Base-by-base conservation (phyloP, 1,139 yeast genomes). In the Saccharomyces pastorianus region DNA sequence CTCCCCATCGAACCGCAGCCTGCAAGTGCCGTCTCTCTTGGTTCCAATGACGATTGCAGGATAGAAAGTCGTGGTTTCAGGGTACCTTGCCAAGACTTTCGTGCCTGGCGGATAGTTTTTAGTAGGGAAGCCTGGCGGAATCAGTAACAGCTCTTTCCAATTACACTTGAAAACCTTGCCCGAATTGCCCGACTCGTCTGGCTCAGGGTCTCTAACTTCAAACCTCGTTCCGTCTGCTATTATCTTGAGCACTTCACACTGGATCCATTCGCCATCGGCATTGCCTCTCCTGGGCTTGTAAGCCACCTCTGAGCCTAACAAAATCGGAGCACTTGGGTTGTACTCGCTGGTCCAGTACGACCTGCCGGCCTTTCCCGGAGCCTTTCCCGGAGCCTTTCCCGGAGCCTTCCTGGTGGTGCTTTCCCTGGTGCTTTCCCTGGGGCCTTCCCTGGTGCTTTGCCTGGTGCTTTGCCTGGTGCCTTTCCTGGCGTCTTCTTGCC, bases 51-150 rank as follows among this genome's bases (percentile, higher is more conserved):
- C 98, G 52, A 88, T 88, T 0, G 99, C 99, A 3, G 95, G 88
- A 67, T 93, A 95, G 64, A 93, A 95, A 0, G 98, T 91, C 0
- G 99, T 95, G 0, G 99, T 95, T 63, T 95, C 99, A 0, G 99
- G 99, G 64, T 95, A 95, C 64, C 96, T 76, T 0, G 98, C 99
- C 58, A 95, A 75, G 2, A 93, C 99, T 62, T 83, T 84, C 0
- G 90, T 77, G 0, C 96, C 95, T 46, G 83, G 75, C 0, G 95
- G 85, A 61, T 86, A 88, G 52, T 77, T 77, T 31, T 73, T 73
- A 0, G 72, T 70, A 14, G 74, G 75, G 1, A 68, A 72, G 9
- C 61, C 65, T 0, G 83, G 73, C 0, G 96, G 95, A 26, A 95
- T 85, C 47, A 85, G 75, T 34, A 93, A 79, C 5, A 95, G 71